Conservation (phyloP, 805 yeast species). For the Komagataella ulmi region DNA sequence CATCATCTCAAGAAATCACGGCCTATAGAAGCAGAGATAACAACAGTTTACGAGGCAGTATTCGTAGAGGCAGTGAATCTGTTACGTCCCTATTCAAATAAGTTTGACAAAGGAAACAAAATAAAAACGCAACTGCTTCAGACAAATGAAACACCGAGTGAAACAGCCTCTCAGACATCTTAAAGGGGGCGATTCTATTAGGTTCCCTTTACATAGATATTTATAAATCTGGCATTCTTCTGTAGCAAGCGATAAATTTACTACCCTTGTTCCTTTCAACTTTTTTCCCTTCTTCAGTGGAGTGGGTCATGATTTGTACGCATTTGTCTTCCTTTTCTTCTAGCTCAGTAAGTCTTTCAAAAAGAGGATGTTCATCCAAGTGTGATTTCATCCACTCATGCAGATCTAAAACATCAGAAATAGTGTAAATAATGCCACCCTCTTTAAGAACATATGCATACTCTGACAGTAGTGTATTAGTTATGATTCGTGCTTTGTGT, state of each 20-base stretch:
- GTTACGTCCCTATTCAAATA: slow-evolving; percentile 21
- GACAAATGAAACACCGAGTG: neutral
- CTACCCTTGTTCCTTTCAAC: slow-evolving; percentile 82
- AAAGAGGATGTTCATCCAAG: slow-evolving; percentile 80
- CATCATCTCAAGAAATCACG: slow-evolving; percentile 20
- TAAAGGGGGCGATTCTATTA: neutral
- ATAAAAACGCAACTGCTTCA: neutral
- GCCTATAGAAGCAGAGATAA: slow-evolving; percentile 20
- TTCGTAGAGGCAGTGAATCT: slow-evolving; percentile 29
- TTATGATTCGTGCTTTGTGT: slow-evolving; percentile 92
- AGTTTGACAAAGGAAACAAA: slow-evolving; percentile 10
- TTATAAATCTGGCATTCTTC: slow-evolving; percentile 51
- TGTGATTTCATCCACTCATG: slow-evolving; percentile 96
- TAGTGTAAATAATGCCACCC: slow-evolving; percentile 85
- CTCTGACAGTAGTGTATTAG: slow-evolving; percentile 78
- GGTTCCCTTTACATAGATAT: slow-evolving; percentile 3
- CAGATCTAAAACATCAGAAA: slow-evolving; percentile 88
- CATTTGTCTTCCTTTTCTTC: slow-evolving; percentile 77
- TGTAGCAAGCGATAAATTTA: slow-evolving; percentile 82
- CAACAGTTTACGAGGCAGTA: slow-evolving; percentile 21
- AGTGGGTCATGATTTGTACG: slow-evolving; percentile 74
- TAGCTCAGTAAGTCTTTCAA: slow-evolving; percentile 63
- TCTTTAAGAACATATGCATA: slow-evolving; percentile 83
- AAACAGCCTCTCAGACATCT: neutral
- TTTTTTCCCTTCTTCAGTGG: slow-evolving; percentile 98